These are phyloP conservation scores for Casuarina equisetifolia DNA, from an alignment of 306 rosid genomes.

Conservation along the genomic window DNA sequence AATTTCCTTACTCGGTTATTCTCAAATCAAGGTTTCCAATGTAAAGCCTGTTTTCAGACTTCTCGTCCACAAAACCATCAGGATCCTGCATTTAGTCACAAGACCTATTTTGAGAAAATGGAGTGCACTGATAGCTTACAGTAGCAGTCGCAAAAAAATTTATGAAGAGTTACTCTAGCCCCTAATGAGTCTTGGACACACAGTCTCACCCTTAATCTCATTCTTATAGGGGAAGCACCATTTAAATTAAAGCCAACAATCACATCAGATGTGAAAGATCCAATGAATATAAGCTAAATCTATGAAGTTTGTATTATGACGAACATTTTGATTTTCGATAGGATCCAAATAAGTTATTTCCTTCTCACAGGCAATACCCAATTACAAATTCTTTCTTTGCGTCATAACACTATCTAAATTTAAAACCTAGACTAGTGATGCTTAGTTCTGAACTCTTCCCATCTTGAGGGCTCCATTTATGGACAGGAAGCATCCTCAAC, in stretches of 20 bases:
- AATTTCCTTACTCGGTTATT: conserved; percentile 81
- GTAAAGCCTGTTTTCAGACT: conserved; percentile 69
- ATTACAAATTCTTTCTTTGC: neutral
- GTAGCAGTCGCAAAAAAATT: neutral
- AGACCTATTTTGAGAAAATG: conserved; percentile 1
- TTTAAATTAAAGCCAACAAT: neutral
- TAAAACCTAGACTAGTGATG: neutral
- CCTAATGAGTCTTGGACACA: neutral
- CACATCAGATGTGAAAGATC: neutral
- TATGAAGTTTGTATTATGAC: neutral
- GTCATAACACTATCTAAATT: neutral
- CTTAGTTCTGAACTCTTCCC: neutral
- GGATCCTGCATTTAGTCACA: conserved; percentile 56
- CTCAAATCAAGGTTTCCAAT: conserved; percentile 87
- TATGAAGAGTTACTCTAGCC: neutral
- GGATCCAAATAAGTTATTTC: neutral
- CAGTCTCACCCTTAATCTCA: neutral
- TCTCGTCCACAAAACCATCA: conserved; percentile 56
- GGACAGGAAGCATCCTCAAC: neutral
- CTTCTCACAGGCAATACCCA: neutral
- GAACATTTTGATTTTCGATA: neutral
- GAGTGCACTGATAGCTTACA: neutral
- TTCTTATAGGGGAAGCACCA: neutral
- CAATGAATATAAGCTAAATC: neutral
- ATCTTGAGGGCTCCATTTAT: neutral